These are phyloP conservation scores for Corynespora cassiicola DNA, from an alignment of 2,329 filamentous ascomycete species.

Conservation along the genomic window DNA sequence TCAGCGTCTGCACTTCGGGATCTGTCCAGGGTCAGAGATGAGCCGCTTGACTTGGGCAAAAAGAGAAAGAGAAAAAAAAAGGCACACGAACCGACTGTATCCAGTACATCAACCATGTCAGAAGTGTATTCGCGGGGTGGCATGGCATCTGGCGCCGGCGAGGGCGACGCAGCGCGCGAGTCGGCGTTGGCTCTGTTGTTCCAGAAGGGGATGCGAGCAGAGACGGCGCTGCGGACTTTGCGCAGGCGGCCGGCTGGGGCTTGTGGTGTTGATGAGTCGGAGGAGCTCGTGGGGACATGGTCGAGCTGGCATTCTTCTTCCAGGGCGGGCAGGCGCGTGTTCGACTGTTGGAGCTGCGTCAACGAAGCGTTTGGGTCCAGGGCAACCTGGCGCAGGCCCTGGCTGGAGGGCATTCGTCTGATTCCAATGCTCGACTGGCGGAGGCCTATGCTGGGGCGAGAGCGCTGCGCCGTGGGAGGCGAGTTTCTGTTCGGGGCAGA, in stretches of 20 bases:
- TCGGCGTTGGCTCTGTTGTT: slow-evolving; percentile 20
- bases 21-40: slow-evolving; percentile 61
- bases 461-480: slow-evolving; percentile 23
- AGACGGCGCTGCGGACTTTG: slow-evolving; percentile 36
- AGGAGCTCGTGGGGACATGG: slow-evolving; percentile 24
- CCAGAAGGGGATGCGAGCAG: slow-evolving; percentile 34
- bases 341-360: slow-evolving; percentile 21
- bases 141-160: slow-evolving; percentile 2
- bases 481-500: slow-evolving; percentile 25
- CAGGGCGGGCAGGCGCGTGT: slow-evolving; percentile 33
- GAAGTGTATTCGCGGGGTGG: slow-evolving; percentile 60
- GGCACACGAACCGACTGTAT: slow-evolving; percentile 72
- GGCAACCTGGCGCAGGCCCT: slow-evolving; percentile 27
- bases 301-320: slow-evolving; percentile 35
- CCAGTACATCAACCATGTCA: slow-evolving; percentile 70
- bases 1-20: slow-evolving; percentile 81
- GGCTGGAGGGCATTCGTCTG: slow-evolving; percentile 37
- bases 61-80: too few species aligned
- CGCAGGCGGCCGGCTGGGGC: slow-evolving; percentile 27
- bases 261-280: slow-evolving; percentile 13
- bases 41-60: too few species aligned
- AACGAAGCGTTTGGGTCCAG: slow-evolving; percentile 26
- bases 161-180: slow-evolving; percentile 1
- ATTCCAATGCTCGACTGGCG: slow-evolving; percentile 46
- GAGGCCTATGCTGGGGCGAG: slow-evolving; percentile 29